Conservation (phyloP, 2,329 filamentous ascomycete genomes). For the Colletotrichum agaves region DNA sequence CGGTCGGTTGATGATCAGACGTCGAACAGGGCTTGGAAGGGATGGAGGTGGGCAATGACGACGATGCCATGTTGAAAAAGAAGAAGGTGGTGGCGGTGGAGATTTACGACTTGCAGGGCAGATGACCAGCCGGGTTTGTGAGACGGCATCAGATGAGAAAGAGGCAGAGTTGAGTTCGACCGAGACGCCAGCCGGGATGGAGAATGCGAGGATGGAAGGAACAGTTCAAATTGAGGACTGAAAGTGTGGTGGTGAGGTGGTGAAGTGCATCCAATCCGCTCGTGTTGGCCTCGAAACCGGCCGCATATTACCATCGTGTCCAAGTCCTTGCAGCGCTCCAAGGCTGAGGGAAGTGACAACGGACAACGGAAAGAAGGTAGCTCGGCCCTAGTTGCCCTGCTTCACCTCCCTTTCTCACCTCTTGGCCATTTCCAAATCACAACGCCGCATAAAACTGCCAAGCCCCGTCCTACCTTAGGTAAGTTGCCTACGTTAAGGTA, state of each 20-base stretch:
- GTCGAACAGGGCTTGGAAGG: slow-evolving; percentile 20
- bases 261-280: neutral
- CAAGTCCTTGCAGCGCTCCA: neutral
- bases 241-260: neutral
- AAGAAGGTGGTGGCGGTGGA: slow-evolving; percentile 5
- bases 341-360: neutral
- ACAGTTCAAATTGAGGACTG: neutral
- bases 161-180: neutral
- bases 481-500: too few species aligned
- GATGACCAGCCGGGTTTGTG: slow-evolving; percentile 11
- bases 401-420: neutral
- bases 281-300: slow-evolving; percentile 5
- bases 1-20: slow-evolving; percentile 32
- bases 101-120: slow-evolving; percentile 17
- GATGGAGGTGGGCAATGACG: slow-evolving; percentile 1
- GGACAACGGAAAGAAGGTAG: neutral
- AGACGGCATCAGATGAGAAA: slow-evolving; percentile 1
- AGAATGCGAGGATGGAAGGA: neutral
- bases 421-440: slow-evolving; percentile 3
- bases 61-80: slow-evolving; percentile 3
- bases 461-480: slow-evolving; percentile 10
- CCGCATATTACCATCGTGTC: neutral
- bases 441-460: neutral
- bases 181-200: slow-evolving; percentile 1
- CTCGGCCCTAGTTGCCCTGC: neutral